These are phyloP conservation scores for Rutstroemia sp. DNA, from an alignment of 2,329 filamentous ascomycete species.

Conservation along the genomic window DNA sequence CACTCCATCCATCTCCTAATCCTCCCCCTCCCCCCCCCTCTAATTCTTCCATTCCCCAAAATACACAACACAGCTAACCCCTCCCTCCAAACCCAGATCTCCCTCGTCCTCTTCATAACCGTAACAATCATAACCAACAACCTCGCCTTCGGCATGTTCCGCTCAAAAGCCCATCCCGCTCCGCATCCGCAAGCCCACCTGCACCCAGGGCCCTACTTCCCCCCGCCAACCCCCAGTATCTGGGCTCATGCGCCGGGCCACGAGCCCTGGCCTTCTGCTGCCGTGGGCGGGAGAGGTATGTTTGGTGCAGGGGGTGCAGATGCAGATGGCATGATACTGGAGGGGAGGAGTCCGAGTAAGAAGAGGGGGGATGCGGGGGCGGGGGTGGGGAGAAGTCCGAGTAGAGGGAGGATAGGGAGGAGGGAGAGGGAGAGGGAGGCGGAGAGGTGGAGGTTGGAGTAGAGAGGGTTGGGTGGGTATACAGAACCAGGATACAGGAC, in stretches of 20 bases:
- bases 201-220: constrained; percentile 18
- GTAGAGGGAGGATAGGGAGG: constrained; percentile 18
- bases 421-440: constrained; percentile 22
- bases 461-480: not conserved
- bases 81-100: constrained; percentile 33
- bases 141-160: constrained; percentile 35
- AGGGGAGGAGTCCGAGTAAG: not conserved
- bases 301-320: not conserved
- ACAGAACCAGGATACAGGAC: too few relatives aligned
- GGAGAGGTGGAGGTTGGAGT: constrained; percentile 12
- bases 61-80: not conserved
- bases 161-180: constrained; percentile 17
- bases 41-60: not conserved
- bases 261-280: constrained; percentile 14
- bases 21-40: not conserved
- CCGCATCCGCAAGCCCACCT: constrained; percentile 23
- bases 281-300: not conserved
- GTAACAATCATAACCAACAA: constrained; percentile 45
- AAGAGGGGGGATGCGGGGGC: not conserved
- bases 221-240: constrained; percentile 16
- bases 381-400: constrained; percentile 20
- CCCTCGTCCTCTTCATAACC: constrained; percentile 43
- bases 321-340: not conserved
- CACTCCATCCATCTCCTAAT: not conserved
- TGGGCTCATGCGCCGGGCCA: constrained; percentile 18